Base-by-base conservation (phyloP, 305 asterid genomes). In the Fraxinus angustifolia region DNA sequence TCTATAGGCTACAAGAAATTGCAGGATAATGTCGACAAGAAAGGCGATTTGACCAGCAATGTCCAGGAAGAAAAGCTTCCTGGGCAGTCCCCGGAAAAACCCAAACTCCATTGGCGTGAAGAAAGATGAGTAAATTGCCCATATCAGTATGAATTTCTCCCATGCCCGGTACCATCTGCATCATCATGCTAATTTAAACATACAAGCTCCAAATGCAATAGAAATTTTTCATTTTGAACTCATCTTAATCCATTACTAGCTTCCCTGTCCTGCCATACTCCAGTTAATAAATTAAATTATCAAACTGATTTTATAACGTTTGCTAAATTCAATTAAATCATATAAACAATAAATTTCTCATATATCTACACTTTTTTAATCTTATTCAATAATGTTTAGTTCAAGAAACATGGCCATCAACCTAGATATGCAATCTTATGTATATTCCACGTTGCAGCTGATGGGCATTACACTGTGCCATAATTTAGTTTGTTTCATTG, bases 31-130 rank as follows among this genome's bases (percentile, higher is more conserved):
- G 90, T 95, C 99, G 3, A 95, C 1, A 67, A 95, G 91, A 84
- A 95, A 95, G 26, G 91, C 94, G 33, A 88, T 77, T 89, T 95
- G 99, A 76, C 96, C 95, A 36, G 88, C 92, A 80, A 92, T 87
- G 87, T 95, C 99, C 82, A 95, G 77, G 62, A 91, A 8, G 86
- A 91, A 87, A 79, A 95, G 96, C 26, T 92, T 89, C 83, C 83
- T 78, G 3, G 97, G 99, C 56, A 95, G 85, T 85, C 99, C 99
- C 76, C 93, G 85, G 86, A 91, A 95, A 91, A 95, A 95, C 26
- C 93, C 99, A 16, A 95, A 93, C 91, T 95, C 98, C 87, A 95
- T 76, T 34, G 98, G 99, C 53, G 98, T 93, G 83, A 95, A 93
- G 87, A 91, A 89, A 21, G 97, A 87, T 5, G 99, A 95, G 84